These are phyloP conservation scores for Triglochin maritima DNA, from an alignment of 106 monocot species.

Conservation along the genomic window DNA sequence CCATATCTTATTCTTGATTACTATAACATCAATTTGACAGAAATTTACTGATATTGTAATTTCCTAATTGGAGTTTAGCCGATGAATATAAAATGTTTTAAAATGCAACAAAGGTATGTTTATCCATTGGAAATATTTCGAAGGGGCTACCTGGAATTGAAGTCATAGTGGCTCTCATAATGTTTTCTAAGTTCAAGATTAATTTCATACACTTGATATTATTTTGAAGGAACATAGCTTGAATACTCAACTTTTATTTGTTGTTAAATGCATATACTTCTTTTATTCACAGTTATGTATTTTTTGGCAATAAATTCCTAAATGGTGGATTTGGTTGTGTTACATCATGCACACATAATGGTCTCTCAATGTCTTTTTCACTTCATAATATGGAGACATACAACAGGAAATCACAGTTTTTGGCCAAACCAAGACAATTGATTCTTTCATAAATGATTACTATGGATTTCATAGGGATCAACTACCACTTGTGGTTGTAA, in stretches of 20 bases:
- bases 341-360: constrained; percentile 46
- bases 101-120: no score
- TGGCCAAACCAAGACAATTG: constrained; percentile 38
- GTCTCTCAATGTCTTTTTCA: constrained; percentile 48
- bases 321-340: constrained; percentile 81
- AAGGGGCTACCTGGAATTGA: no score
- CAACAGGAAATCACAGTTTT: constrained; percentile 36
- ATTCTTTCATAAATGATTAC: constrained; percentile 46
- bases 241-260: background rate
- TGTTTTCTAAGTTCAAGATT: no score
- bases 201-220: background rate
- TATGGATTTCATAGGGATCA: constrained; percentile 40
- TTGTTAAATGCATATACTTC: background rate
- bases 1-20: no score
- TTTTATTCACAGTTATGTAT: background rate
- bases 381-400: constrained; percentile 58
- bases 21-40: no score
- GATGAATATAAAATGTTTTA: no score
- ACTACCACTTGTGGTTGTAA: constrained; percentile 31
- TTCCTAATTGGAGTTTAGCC: no score
- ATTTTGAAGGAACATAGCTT: background rate
- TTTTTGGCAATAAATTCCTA: constrained; percentile 65
- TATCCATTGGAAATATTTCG: no score
- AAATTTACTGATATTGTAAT: no score
- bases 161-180: no score